Evolutionary conservation across 2,329 filamentous ascomycete species (phyloP), one percentile per base, ranked within the genome.

Genomic region (Calonectria pseudoturangicola): DNA sequence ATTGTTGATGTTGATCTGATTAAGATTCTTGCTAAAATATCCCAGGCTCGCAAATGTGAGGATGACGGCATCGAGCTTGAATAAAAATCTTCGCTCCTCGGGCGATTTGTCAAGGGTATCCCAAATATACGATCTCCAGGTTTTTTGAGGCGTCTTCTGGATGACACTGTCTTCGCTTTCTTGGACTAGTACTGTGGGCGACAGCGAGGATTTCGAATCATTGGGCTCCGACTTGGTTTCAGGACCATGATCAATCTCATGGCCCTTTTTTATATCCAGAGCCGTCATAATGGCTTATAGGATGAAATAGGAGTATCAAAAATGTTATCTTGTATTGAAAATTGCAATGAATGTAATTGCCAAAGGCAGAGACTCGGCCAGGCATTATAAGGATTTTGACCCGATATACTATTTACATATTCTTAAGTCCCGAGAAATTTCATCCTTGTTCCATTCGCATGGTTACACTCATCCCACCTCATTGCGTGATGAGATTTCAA

Each of bases 101-200:
- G 83, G 83, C 0, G 83, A 82, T 72, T 85, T 86, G 68, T 86
- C 84, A 41, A 87, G 81, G 0, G 86, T 86, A 73, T 88, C 87
- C 87, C 87, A 88, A n/a, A 88, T 16, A 47, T 86, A 86, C 0
- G 86, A 87, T 27, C 81, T 81, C 87, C 87, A 88, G 0, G 70
- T 68, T 16, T 68, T 72, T 15, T 65, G 56, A 2, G 70, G 65
- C 9, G 60, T 63, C 15, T 36, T 64, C 45, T 68, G 70, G 28
- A 64, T 71, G n/a, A 67, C 18, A 2, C 21, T 18, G 7, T 69
- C 66, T 0, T 69, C 66, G 1, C 21, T 12, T 27, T 69, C 66
- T 27, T 64, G 56, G 7, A 54, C 13, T 4, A 48, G 48, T 18
- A 54, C 27, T 4, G 56, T 36, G 1, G 66, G 56, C 3, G 56